Percentiles rank a stretch among this genome's conserved stretches.
Evolutionary conservation across 2,329 filamentous ascomycete genomes (phyloP).

Genomic region (Microcera coccophila): DNA sequence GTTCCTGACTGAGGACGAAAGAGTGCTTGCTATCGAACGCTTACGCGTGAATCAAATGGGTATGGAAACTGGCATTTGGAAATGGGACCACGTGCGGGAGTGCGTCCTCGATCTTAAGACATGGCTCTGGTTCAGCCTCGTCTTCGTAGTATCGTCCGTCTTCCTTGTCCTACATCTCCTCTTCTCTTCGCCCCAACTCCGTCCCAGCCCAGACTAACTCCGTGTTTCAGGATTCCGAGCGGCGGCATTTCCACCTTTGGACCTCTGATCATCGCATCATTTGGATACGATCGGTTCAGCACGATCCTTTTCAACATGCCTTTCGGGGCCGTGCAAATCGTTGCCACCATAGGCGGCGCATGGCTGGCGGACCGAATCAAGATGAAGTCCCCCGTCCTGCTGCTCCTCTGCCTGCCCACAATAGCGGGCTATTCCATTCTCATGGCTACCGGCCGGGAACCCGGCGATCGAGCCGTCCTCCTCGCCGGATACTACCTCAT

Average conservation of each 20-base stretch:
- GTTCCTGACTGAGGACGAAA: conserved; percentile 54
- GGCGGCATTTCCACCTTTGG: conserved; percentile 56
- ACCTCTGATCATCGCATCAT: conserved; percentile 52
- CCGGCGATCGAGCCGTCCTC: conserved; percentile 43
- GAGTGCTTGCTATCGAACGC: conserved; percentile 55
- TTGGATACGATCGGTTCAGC: conserved; percentile 51
- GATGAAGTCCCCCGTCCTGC: conserved; percentile 53
- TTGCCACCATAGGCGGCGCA: conserved; percentile 55
- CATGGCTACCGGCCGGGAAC: conserved; percentile 44
- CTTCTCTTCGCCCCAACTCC: conserved; percentile 53
- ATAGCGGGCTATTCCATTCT: conserved; percentile 55
- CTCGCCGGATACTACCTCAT: conserved; percentile 51
- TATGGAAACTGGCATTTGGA: conserved; percentile 37
- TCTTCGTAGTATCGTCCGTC: conserved; percentile 52
- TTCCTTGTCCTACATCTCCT: conserved; percentile 58
- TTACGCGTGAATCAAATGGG: conserved; percentile 49
- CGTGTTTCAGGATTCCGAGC: conserved; percentile 59
- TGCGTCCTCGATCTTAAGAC: conserved; percentile 39
- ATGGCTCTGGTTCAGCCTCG: conserved; percentile 41
- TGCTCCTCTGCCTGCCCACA: conserved; percentile 52
- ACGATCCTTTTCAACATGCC: conserved; percentile 58
- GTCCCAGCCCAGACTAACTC: conserved; percentile 52
- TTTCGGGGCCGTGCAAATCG: conserved; percentile 55
- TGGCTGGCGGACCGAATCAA: conserved; percentile 52
- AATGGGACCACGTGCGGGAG: conserved; percentile 41